Percentiles rank a stretch among this genome's conserved stretches.
phyloP scores from a whole-genome alignment of 805 yeast species.

The Wickerhamomyces hampshirensis region DNA sequence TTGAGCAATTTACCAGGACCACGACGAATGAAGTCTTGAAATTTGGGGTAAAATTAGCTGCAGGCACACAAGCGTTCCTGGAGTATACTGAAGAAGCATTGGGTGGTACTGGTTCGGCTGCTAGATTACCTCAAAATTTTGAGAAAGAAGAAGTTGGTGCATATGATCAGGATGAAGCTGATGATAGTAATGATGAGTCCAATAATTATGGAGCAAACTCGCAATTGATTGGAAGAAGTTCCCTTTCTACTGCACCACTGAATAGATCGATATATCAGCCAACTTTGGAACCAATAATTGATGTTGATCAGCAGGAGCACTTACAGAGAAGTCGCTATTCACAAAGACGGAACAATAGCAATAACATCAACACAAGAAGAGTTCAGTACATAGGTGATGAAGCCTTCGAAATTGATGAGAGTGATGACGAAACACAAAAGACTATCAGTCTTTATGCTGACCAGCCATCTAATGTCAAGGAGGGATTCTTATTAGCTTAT shows the following conservation, averaged over 20 bases:
- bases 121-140: conserved; percentile 28
- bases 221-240: conserved; percentile 23
- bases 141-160: conserved; percentile 16
- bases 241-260: conserved; percentile 15
- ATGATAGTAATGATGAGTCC: conserved; percentile 25
- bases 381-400: not conserved
- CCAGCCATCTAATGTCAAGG: conserved; percentile 68
- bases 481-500: conserved; percentile 76
- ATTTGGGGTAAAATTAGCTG: conserved; percentile 78
- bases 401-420: conserved; percentile 16
- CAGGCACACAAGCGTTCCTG: conserved; percentile 78
- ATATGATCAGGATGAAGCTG: conserved; percentile 32
- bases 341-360: not conserved
- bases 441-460: conserved; percentile 73
- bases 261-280: conserved; percentile 24
- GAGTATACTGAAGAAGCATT: conserved; percentile 76
- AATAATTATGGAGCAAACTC: conserved; percentile 25
- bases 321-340: not conserved
- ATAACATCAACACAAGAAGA: conserved; percentile 1
- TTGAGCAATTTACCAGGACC: conserved; percentile 64
- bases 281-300: conserved; percentile 23
- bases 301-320: conserved; percentile 8
- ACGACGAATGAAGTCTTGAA: conserved; percentile 78
- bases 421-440: conserved; percentile 30
- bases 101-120: conserved; percentile 67